Percentiles rank a stretch among this genome's conserved stretches.
Evolutionary conservation across 1,284 basidiomycete species (phyloP).

Genomic region (Sporisorium sorghi): DNA sequence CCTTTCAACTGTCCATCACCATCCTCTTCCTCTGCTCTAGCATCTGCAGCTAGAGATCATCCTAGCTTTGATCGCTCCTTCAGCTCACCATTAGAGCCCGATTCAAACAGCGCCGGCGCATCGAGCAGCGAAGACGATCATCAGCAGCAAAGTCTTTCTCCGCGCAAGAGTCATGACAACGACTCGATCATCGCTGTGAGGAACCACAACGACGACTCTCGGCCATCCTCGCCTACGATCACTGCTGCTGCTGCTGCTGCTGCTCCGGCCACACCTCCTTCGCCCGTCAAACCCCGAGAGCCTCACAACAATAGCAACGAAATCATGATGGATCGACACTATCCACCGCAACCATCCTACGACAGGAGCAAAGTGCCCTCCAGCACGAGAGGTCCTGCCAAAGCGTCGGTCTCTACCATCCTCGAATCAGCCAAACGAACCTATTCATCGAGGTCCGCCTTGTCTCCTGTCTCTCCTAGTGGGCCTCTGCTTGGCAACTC

Average conservation of each 20-base stretch:
- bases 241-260: not conserved
- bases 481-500: conserved; percentile 35
- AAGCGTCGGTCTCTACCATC: conserved; percentile 43
- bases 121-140: not conserved
- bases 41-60: conserved; percentile 18
- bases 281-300: no score
- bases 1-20: conserved; percentile 1
- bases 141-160: not conserved
- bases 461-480: not conserved
- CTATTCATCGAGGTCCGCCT: conserved; percentile 6
- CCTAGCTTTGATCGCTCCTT: conserved; percentile 6
- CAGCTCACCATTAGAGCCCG: not conserved
- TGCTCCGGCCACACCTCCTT: no score
- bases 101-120: not conserved
- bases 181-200: conserved; percentile 41
- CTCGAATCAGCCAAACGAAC: conserved; percentile 39
- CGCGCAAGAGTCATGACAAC: conserved; percentile 27
- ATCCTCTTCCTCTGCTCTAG: conserved; percentile 5
- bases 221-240: not conserved
- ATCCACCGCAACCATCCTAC: conserved; percentile 19
- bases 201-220: conserved; percentile 25
- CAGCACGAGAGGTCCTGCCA: conserved; percentile 10
- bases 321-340: conserved; percentile 34
- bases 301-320: not conserved
- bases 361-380: conserved; percentile 13